A percentile compares a stretch with the other conserved stretches of the same genome.
phyloP scores from a whole-genome alignment of 2,329 filamentous ascomycete genomes.

The Fusarium protoensiforme region DNA sequence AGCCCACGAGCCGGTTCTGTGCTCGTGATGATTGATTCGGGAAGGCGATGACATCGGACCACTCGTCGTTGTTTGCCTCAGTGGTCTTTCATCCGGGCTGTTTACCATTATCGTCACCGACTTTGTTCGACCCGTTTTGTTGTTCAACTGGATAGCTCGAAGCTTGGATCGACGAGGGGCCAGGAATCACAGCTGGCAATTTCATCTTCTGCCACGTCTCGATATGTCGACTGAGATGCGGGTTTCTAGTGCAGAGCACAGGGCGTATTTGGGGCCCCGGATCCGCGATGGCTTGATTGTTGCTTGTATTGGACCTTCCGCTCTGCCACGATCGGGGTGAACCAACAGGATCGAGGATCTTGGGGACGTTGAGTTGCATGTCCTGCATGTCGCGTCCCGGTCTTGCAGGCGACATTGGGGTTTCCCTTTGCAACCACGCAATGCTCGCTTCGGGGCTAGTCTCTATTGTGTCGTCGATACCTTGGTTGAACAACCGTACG shows the following conservation, averaged over 20 bases:
- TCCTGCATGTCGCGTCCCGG: not conserved
- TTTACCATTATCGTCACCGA: not conserved
- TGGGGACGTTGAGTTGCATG: not conserved
- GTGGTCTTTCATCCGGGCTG: not conserved
- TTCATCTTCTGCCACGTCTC: not conserved
- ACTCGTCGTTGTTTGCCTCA: not conserved
- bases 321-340: not conserved
- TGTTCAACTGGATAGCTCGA: not conserved
- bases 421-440: not conserved
- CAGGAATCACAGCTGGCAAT: not conserved
- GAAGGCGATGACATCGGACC: not conserved
- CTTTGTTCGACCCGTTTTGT: not conserved
- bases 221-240: not conserved
- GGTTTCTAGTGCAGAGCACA: not conserved
- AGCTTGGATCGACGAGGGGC: not conserved
- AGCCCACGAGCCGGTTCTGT: not conserved
- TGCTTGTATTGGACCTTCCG: not conserved
- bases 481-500: not conserved
- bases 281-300: not conserved
- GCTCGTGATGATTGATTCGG: not conserved
- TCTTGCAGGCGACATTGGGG: not conserved
- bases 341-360: not conserved
- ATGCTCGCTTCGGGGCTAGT: not conserved
- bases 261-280: not conserved
- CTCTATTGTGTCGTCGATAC: not conserved